Base-by-base conservation (phyloP, 331 rosid genomes). In the Acacia concinna region DNA sequence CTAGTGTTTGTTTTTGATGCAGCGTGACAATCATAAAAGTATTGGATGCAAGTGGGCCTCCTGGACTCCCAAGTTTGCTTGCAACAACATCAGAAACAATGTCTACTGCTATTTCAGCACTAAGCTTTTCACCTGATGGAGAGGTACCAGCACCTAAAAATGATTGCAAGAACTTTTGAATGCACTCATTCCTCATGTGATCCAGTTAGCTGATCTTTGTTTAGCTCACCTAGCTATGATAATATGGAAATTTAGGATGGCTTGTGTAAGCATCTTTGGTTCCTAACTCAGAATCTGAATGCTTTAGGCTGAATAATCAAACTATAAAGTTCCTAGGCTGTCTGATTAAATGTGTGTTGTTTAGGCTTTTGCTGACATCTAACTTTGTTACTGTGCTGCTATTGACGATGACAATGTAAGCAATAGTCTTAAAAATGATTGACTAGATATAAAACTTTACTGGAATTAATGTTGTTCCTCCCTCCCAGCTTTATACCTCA, bases 31-130 rank as follows among this genome's bases (percentile, higher is more conserved):
- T 90, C 93, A 72, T 91, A 68, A 95, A 95, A 84, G 90, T 93
- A 81, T 85, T 95, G 88, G 98, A 91, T 89, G 98, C 97, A 85
- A 91, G 97, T 82, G 98, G 97, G 64, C 99, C 99, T 75, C 99
- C 99, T 38, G 99, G 99, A 87, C 98, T 95, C 87, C 99, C 99
- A 66, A 90, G 83, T 82, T 85, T 95, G 74, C 93, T 95, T 83
- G 87, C 95, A 60, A 70, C 87, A 49, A 78, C 87, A 64, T 89
- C 96, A 57, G 96, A 87, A 80, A 80, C 87, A 76, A 66, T 68
- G 77, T 82, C 85, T 52, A 78, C 92, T 38, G 97, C 97, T 59
- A 91, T 95, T 84, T 95, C 99, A 64, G 96, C 96, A 17, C 87
- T 95, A 86, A 92, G 94, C 81, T 95, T 95, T 86, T 93, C 98